These are phyloP conservation scores for Backusella tuberculispora DNA, from an alignment of 192 early-diverging fungal species.

Conservation along the genomic window DNA sequence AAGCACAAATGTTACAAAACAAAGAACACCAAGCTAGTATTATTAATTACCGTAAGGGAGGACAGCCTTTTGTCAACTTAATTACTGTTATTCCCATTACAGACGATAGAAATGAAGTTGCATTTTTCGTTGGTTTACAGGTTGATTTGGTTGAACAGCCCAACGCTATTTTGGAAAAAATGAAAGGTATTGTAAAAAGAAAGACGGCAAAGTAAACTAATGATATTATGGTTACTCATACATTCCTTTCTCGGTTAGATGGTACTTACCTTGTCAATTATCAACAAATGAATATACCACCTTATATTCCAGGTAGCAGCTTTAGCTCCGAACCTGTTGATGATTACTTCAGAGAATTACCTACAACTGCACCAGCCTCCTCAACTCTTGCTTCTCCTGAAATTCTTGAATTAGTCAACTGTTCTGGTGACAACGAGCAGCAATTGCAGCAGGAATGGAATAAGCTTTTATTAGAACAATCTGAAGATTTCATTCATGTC, in stretches of 20 bases:
- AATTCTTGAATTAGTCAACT: slow-evolving; percentile 43
- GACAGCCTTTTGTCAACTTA: slow-evolving; percentile 69
- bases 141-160: slow-evolving; percentile 72
- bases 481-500: slow-evolving; percentile 66
- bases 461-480: slow-evolving; percentile 53
- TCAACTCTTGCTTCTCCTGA: slow-evolving; percentile 34
- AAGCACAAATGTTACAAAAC: slow-evolving; percentile 43
- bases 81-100: slow-evolving; percentile 63
- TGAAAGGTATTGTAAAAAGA: slow-evolving; percentile 45
- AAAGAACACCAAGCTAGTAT: slow-evolving; percentile 63
- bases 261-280: slow-evolving; percentile 60
- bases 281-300: slow-evolving; percentile 44
- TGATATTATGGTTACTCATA: neutral
- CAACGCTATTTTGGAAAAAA: slow-evolving; percentile 64
- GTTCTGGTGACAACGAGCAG: slow-evolving; percentile 34
- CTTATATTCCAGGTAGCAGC: slow-evolving; percentile 41
- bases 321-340: slow-evolving; percentile 36
- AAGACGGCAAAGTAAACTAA: neutral
- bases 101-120: slow-evolving; percentile 45
- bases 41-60: slow-evolving; percentile 67
- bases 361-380: slow-evolving; percentile 29
- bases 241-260: slow-evolving; percentile 33
- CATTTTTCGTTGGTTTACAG: slow-evolving; percentile 64
- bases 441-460: slow-evolving; percentile 41
- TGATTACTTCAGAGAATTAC: slow-evolving; percentile 44